These are phyloP conservation scores for Urtica urens DNA, from an alignment of 306 rosid genomes.

Conservation along the genomic window DNA sequence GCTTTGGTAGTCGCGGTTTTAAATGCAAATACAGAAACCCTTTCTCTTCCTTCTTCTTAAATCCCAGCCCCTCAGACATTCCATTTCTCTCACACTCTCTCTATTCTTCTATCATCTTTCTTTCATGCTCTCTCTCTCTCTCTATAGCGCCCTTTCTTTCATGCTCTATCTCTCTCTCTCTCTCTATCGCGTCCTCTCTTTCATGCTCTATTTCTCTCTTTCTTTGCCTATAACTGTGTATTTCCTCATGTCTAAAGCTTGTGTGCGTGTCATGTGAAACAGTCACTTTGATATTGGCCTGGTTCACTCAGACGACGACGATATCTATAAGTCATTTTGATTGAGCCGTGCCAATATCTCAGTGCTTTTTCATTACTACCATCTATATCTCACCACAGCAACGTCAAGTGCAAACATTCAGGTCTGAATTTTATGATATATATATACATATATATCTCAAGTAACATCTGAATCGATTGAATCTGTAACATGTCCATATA, in stretches of 20 bases:
- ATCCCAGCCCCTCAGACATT: conserved; percentile 25
- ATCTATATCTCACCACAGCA: background rate
- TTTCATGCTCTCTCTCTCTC: background rate
- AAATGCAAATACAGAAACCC: conserved; percentile 34
- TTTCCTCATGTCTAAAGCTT: background rate
- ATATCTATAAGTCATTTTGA: conserved; percentile 21
- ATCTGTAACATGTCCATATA: too few species aligned
- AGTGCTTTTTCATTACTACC: conserved; percentile 32
- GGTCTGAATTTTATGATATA: background rate
- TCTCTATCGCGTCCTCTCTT: background rate
- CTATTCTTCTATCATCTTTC: conserved; percentile 4
- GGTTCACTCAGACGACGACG: conserved; percentile 49
- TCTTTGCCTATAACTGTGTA: background rate
- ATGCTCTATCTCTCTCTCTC: background rate
- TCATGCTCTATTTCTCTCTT: background rate
- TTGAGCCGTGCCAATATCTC: conserved; percentile 86
- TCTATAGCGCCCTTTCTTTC: background rate
- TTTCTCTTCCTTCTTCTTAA: conserved; percentile 17
- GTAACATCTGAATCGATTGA: too few species aligned
- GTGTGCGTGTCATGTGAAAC: conserved; percentile 18
- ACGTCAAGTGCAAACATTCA: background rate
- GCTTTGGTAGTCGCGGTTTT: conserved; percentile 55
- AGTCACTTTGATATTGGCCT: conserved; percentile 59
- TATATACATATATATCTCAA: too few species aligned
- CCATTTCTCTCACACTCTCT: conserved; percentile 15